phyloP scores from a whole-genome alignment of 768 basidiomycete species.

The Solioccasus polychromus region DNA sequence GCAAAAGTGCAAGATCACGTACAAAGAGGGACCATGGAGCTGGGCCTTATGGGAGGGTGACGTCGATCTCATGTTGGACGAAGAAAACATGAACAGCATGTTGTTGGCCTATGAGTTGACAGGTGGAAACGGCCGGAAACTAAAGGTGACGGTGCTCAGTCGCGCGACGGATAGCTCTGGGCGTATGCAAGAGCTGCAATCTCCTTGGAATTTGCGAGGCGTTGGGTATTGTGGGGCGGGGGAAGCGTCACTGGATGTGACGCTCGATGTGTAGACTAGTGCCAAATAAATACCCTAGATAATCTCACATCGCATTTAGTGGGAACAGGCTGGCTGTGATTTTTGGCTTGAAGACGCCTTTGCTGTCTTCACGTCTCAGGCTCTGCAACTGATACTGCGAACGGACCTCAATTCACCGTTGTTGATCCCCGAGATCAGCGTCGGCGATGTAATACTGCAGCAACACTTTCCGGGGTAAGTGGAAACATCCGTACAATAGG shows the following conservation, averaged over 20 bases:
- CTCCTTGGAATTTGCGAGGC: conserved; percentile 65
- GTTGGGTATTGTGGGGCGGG: conserved; percentile 44
- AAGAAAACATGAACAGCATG: conserved; percentile 18
- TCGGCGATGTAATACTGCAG: no score
- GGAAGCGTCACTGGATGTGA: no score
- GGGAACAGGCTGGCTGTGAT: no score
- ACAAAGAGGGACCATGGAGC: conserved; percentile 66
- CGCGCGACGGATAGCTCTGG: conserved; percentile 53
- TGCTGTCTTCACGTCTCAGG: no score
- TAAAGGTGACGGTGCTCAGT: conserved; percentile 33
- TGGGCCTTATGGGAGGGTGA: conserved; percentile 70
- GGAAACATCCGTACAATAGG: conserved; percentile 29
- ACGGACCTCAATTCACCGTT: no score
- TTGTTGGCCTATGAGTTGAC: neutral
- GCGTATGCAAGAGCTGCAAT: conserved; percentile 45
- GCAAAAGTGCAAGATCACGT: conserved; percentile 49
- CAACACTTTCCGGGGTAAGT: conserved; percentile 18
- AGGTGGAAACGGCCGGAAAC: conserved; percentile 12
- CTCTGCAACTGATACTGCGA: conserved; percentile 21
- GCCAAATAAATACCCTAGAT: no score
- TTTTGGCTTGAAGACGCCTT: no score
- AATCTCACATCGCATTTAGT: no score
- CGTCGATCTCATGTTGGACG: conserved; percentile 32
- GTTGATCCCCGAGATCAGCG: no score
- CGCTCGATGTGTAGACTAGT: conserved; percentile 4